These are phyloP conservation scores for Suillus placidus DNA, from an alignment of 768 basidiomycete genomes.

Conservation along the genomic window DNA sequence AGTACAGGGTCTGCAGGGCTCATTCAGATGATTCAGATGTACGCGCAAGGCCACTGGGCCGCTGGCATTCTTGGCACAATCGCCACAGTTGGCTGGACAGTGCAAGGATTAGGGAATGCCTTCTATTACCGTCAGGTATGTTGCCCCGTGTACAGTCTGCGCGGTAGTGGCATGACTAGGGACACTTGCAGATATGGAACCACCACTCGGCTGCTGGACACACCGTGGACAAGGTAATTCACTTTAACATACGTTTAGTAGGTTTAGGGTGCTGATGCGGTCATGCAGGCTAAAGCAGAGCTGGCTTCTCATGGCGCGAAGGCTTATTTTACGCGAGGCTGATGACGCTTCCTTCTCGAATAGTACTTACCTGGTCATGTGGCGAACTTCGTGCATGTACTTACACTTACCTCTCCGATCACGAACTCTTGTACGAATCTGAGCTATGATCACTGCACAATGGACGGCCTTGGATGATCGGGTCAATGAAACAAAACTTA, in stretches of 20 bases:
- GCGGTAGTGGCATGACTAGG: conserved; percentile 18
- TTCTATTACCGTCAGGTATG: conserved; percentile 79
- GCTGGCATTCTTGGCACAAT: conserved; percentile 83
- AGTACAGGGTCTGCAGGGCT: conserved; percentile 95
- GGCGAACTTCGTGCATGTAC: conserved; percentile 20
- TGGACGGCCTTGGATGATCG: not conserved
- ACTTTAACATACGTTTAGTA: not conserved
- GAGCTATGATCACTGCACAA: conserved; percentile 1
- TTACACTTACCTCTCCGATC: conserved; percentile 16
- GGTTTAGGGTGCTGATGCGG: conserved; percentile 17
- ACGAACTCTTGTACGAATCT: conserved; percentile 1
- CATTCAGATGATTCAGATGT: conserved; percentile 89
- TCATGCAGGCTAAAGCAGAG: conserved; percentile 75
- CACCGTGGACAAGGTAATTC: conserved; percentile 76
- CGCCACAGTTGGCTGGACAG: conserved; percentile 82
- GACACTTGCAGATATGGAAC: conserved; percentile 60
- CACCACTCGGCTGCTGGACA: conserved; percentile 86
- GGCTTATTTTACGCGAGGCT: conserved; percentile 86
- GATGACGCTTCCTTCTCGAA: conserved; percentile 27
- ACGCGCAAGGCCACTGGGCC: conserved; percentile 66
- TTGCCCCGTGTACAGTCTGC: conserved; percentile 16
- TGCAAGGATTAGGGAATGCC: conserved; percentile 83
- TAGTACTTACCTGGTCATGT: conserved; percentile 6
- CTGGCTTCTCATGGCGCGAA: conserved; percentile 83
- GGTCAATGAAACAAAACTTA: not conserved